Base-by-base conservation (phyloP, 257 asterid genomes). In the Haberlea rhodopensis region DNA sequence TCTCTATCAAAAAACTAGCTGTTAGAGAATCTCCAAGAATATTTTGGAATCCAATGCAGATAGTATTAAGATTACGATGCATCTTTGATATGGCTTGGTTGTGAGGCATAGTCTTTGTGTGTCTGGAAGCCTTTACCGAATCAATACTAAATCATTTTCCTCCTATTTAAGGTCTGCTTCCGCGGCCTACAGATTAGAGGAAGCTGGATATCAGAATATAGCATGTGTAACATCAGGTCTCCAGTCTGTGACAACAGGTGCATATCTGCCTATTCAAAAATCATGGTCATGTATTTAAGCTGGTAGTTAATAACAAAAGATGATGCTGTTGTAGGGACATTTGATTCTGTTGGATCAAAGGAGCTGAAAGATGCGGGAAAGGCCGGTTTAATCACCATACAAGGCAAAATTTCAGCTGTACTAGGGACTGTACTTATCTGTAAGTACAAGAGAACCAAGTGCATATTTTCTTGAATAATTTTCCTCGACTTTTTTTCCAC, bases 301-400 rank as follows among this genome's bases (percentile, higher is more conserved):
- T 2, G 2, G 19, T 16, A 5, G 13, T 16, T 19, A 43, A 43
- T 15, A 43, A 4, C 49, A 1, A 15, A 63, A 57, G 23, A 31
- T 22, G 24, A 13, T 8, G 31, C 10, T 32, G 7, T 52, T 57
- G 7, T 52, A 92, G 97, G 97, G 26, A 81, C 85, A 8, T 92
- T 92, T 64, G 91, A 89, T 37, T 75, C 91, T 0, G 87, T 92
- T 24, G 98, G 98, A 62, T 79, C 96, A 5, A 81, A 75, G 3
- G 97, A 92, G 83, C 92, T 92, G 57, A 92, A 92, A 84, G 73
- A 92, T 75, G 98, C 98, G 18, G 98, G 98, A 27, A 92, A 92
- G 64, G 98, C 96, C 21, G 98, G 98, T 64, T 74, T 92, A 63
- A 80, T 92, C 75, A 79, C 80, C 20, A 28, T 92, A 46, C 98